These are phyloP conservation scores for Trichocomaceae sp. DNA, from an alignment of 2,329 filamentous ascomycete species.

Conservation along the genomic window DNA sequence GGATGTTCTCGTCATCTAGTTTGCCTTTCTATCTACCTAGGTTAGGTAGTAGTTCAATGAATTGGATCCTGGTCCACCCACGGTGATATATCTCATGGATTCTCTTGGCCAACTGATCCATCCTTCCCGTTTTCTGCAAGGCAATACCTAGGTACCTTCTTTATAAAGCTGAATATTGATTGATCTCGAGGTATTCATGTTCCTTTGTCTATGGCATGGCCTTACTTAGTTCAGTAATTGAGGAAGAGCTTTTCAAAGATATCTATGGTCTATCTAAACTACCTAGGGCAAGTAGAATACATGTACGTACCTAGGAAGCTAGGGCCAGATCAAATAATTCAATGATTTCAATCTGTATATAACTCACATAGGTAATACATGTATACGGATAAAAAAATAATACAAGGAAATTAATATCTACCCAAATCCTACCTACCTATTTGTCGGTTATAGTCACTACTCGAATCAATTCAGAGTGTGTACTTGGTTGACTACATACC, in stretches of 20 bases:
- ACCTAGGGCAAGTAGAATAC: too few relatives aligned
- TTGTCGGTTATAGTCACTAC: background rate
- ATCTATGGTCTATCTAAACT: too few relatives aligned
- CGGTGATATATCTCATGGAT: background rate
- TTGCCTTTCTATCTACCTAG: background rate
- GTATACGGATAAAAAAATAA: background rate
- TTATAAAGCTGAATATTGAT: background rate
- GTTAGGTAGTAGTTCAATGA: background rate
- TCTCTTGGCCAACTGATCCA: background rate
- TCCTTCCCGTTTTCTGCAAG: background rate
- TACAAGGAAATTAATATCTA: background rate
- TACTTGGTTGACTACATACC: too few relatives aligned
- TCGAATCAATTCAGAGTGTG: background rate
- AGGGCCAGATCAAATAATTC: too few relatives aligned
- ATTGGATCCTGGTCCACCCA: background rate
- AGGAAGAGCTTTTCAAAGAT: background rate
- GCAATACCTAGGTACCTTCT: background rate
- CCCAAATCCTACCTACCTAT: background rate
- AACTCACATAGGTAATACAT: too few relatives aligned
- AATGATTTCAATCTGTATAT: too few relatives aligned
- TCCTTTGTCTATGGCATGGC: too few relatives aligned
- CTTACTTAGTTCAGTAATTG: background rate
- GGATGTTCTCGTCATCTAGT: background rate
- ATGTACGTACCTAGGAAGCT: too few relatives aligned
- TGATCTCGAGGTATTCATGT: too few relatives aligned